Evolutionary conservation across 441 rosid species (phyloP).

Genomic region (Populus hybrid): DNA sequence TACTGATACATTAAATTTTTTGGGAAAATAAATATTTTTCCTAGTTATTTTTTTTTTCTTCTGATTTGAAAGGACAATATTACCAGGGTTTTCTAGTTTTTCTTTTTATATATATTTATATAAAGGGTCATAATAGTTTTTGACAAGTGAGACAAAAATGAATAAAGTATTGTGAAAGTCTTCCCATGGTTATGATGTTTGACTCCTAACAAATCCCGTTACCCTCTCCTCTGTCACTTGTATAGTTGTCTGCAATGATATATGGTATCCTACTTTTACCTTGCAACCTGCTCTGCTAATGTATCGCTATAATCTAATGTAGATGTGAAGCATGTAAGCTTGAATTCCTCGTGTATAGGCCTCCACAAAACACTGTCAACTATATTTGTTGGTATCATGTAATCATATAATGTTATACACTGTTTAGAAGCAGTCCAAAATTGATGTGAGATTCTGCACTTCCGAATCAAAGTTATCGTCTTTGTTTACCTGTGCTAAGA

Average conservation of each 20-base stretch:
- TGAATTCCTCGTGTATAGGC: background rate
- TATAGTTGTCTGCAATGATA: background rate
- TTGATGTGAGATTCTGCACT: background rate
- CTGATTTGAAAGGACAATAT: too few species aligned
- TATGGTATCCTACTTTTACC: background rate
- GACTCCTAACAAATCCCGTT: too few species aligned
- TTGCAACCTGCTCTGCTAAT: background rate
- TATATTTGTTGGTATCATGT: background rate
- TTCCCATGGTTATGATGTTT: too few species aligned
- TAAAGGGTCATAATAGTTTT: too few species aligned
- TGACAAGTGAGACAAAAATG: too few species aligned
- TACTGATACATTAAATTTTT: too few species aligned
- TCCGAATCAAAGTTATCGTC: background rate
- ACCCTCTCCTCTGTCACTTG: too few species aligned
- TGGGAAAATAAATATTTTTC: too few species aligned
- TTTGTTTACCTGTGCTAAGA: background rate
- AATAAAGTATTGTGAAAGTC: too few species aligned
- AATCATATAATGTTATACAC: background rate
- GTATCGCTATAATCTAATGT: background rate
- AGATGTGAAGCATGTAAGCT: background rate
- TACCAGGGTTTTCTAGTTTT: too few species aligned
- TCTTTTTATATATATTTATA: too few species aligned
- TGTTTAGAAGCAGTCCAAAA: background rate
- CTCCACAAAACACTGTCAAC: background rate
- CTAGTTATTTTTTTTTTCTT: too few species aligned